A percentile compares a stretch with the other conserved stretches of the same genome.
phyloP scores from a whole-genome alignment of 2,329 filamentous ascomycete genomes.

The Hymenoscyphus fructigenus region DNA sequence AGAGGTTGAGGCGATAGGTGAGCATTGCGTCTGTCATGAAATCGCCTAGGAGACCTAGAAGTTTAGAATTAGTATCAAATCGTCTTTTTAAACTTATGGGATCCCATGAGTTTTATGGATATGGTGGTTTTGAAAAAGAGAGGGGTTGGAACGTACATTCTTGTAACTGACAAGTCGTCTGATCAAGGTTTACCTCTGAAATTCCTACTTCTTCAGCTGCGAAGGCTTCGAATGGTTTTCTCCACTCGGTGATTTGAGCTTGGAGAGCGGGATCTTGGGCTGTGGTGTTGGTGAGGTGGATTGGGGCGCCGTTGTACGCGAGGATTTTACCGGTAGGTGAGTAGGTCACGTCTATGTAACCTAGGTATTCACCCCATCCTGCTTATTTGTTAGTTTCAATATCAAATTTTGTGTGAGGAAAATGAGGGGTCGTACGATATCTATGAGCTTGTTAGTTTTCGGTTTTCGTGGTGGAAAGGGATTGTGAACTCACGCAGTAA shows the following conservation, averaged over 20 bases:
- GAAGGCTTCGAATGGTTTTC: slow-evolving; percentile 59
- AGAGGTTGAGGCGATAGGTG: slow-evolving; percentile 52
- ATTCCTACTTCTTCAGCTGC: slow-evolving; percentile 56
- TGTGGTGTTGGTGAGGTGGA: slow-evolving; percentile 63
- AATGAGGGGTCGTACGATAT: background rate
- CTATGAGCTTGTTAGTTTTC: background rate
- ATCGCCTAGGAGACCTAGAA: slow-evolving; percentile 49
- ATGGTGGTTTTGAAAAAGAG: no score
- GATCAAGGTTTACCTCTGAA: slow-evolving; percentile 56
- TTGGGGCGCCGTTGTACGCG: slow-evolving; percentile 61
- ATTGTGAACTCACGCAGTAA: slow-evolving; percentile 56
- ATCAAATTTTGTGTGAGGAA: background rate
- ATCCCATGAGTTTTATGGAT: no score
- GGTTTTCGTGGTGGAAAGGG: no score
- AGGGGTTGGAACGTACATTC: slow-evolving; percentile 58
- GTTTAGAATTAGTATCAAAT: no score
- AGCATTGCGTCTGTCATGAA: slow-evolving; percentile 60
- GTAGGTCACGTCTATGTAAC: slow-evolving; percentile 66
- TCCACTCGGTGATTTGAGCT: slow-evolving; percentile 57
- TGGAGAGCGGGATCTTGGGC: slow-evolving; percentile 56
- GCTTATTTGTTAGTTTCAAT: slow-evolving; percentile 3
- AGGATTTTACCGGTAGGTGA: slow-evolving; percentile 60
- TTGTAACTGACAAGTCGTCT: slow-evolving; percentile 54
- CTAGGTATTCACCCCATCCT: slow-evolving; percentile 64
- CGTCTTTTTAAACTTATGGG: no score